phyloP scores from a whole-genome alignment of 192 early-diverging fungal species.

The Gryganskiella cystojenkinii region DNA sequence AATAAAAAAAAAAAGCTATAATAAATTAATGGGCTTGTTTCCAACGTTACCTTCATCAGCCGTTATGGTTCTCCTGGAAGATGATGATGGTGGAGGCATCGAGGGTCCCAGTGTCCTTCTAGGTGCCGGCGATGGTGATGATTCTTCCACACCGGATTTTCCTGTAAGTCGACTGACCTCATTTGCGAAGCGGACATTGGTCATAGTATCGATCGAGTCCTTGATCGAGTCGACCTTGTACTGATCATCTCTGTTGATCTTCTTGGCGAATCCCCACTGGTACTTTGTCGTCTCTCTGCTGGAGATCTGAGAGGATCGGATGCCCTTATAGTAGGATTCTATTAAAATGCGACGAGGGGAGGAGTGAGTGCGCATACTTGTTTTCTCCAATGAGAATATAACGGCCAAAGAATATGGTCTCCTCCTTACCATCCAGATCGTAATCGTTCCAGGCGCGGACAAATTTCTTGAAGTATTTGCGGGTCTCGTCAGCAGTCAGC shows the following conservation, averaged over 20 bases:
- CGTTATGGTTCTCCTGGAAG: constrained; percentile 21
- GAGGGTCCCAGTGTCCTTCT: constrained; percentile 23
- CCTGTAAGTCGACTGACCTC: constrained; percentile 43
- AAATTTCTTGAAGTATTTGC: constrained; percentile 85
- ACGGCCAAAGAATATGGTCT: constrained; percentile 1
- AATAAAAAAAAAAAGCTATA: background rate
- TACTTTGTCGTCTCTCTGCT: constrained; percentile 75
- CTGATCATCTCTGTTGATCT: constrained; percentile 55
- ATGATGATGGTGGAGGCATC: constrained; percentile 19
- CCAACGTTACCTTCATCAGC: constrained; percentile 36
- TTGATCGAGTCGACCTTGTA: constrained; percentile 64
- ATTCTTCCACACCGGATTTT: constrained; percentile 9
- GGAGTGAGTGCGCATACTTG: background rate
- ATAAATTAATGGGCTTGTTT: background rate
- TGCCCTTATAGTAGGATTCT: constrained; percentile 78
- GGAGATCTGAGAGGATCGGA: constrained; percentile 70
- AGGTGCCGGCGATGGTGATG: constrained; percentile 6
- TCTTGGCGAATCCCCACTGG: constrained; percentile 77
- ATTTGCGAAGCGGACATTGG: constrained; percentile 51
- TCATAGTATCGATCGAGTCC: constrained; percentile 71
- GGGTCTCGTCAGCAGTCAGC: constrained; percentile 72
- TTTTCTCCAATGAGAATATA: background rate
- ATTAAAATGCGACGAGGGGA: background rate
- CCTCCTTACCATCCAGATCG: constrained; percentile 63
- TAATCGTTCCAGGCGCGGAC: constrained; percentile 88